These are phyloP conservation scores for Lithospermum erythrorhizon DNA, from an alignment of 257 asterid genomes.

Conservation along the genomic window DNA sequence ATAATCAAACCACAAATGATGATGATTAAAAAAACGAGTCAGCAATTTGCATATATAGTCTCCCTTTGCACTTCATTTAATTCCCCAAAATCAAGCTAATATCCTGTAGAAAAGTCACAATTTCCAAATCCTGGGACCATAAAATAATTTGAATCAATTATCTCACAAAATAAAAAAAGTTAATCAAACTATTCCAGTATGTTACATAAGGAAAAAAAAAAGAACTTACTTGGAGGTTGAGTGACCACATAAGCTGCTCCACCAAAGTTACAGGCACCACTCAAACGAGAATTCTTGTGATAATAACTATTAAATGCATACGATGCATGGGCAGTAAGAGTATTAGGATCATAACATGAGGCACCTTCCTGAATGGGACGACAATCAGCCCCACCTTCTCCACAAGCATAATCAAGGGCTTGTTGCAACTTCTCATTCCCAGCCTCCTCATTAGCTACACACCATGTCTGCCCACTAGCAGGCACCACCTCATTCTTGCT, in stretches of 20 bases:
- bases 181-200: too few relatives aligned
- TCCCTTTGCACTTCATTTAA: not conserved
- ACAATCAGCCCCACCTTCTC: conserved; percentile 80
- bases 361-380: conserved; percentile 61
- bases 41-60: too few relatives aligned
- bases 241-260: conserved; percentile 67
- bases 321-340: conserved; percentile 67
- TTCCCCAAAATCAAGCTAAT: conserved; percentile 2
- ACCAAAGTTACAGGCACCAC: conserved; percentile 62
- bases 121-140: conserved; percentile 14
- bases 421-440: conserved; percentile 34
- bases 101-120: conserved; percentile 40
- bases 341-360: conserved; percentile 58
- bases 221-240: conserved; percentile 28
- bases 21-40: too few relatives aligned
- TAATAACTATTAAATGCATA: conserved; percentile 82
- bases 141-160: too few relatives aligned
- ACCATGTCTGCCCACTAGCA: conserved; percentile 46
- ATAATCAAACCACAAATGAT: too few relatives aligned
- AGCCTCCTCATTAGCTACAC: conserved; percentile 51
- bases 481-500: conserved; percentile 26
- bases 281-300: conserved; percentile 49
- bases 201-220: too few relatives aligned
- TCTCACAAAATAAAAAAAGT: too few relatives aligned
- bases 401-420: conserved; percentile 75